Evolutionary conservation across 192 early-diverging fungal genomes (phyloP), one percentile per base, ranked within the genome.

Genomic region (Dimargaris cristalligena): DNA sequence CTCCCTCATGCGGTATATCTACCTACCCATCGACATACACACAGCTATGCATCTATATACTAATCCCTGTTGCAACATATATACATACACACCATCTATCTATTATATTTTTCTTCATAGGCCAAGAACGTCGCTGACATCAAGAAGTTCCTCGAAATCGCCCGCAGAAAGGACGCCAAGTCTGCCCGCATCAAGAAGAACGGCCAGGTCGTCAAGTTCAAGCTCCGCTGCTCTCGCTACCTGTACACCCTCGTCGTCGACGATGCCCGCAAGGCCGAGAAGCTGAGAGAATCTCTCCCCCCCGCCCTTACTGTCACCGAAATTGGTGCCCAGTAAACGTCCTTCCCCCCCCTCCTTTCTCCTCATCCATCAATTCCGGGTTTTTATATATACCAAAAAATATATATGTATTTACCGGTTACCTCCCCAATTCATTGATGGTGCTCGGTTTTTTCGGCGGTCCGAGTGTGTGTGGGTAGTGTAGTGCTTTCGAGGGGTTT

Each of bases 101-200:
- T 44, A 13, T 44, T 9, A 18, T 13, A 44, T 44, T 18, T 13
- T 18, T 44, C 18, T 18, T 13, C 18, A 44, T 76, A 94, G 95
- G 87, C 95, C 74, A 94, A 94, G 83, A 88, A 96, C 79, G 80
- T 98, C 67, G 77, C 76, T 65, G 94, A 98, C 75, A 96, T 98
- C 73, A 98, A 96, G 83, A 80, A 93, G 69, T 98, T 98, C 81
- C 83, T 98, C 66, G 80, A 87, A 69, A 88, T 89, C 67, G 87
- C 94, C 63, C 79, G 85, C 70, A 89, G 92, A 79, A 96, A 93
- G 85, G 92, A 93, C 69, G 94, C 91, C 71, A 79, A 83, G 66
- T 80, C 85, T 84, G 84, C 90, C 61, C 85, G 85, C 73, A 87
- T 98, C 74, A 96, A 96, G 89, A 92, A 93, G 85, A 92, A 83